Evolutionary conservation across 148 eudicot genomes (phyloP), one percentile per base, ranked within the genome.

Genomic region (Linanthus parryae): DNA sequence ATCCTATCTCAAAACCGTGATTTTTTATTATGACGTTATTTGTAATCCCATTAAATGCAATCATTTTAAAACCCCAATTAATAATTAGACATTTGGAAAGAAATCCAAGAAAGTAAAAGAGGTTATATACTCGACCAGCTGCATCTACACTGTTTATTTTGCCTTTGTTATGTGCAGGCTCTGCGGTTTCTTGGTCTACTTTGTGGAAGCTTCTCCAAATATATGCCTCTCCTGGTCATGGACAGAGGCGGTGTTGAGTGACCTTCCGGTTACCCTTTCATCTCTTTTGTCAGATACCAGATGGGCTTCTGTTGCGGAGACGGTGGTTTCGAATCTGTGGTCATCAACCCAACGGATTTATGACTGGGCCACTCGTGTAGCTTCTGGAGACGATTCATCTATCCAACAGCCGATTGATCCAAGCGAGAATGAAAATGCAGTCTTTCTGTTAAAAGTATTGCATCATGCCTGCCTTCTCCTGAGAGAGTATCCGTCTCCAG

Each of bases 141-240:
- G n/a, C n/a, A n/a, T n/a, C n/a, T n/a, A n/a, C n/a, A n/a, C n/a
- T n/a, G n/a, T n/a, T n/a, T n/a, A n/a, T n/a, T n/a, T n/a, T n/a
- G n/a, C n/a, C n/a, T n/a, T n/a, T n/a, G n/a, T n/a, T n/a, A n/a
- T 16, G 17, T 44, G 40, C 85, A 88, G 96, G 88, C 81, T 42
- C 56, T 88, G 47, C 78, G 48, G 37, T 88, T 84, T 61, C 56
- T 84, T 21, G 80, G 82, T 36, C 74, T 88, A 62, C 68, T 88
- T 56, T 74, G 76, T 34, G 96, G 96, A 20, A 74, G 82, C 66
- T 70, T 57, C 53, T 84, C 80, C 45, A 79, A 76, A 20, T 88
- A 84, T 25, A 88, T 84, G 96, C 94, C 96, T 27, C 47, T 88
- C 23, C 72, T 88, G 58, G 48, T 79, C 52, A 53, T 77, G 19